Evolutionary conservation across 2,329 filamentous ascomycete genomes (phyloP), one percentile per base, ranked within the genome.

Genomic region (Massarina eburnea): DNA sequence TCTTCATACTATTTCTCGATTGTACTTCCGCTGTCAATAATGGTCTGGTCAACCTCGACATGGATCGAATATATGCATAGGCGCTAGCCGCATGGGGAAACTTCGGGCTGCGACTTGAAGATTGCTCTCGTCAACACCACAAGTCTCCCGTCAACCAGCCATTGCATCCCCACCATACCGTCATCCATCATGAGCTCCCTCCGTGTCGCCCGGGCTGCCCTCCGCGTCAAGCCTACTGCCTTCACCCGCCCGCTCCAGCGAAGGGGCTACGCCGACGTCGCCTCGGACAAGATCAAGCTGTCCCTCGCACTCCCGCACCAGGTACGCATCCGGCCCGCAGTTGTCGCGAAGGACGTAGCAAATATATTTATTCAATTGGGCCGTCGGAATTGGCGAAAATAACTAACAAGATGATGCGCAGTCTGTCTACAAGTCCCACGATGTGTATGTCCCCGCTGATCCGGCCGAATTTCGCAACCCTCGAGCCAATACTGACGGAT

Each of bases 241-340:
- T 79, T 92, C 75, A 82, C 86, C 73, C 80, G 84, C 62, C 84
- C 88, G 64, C 69, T 89, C 59, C 88, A 91, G 80, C 87, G 90
- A 75, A 85, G 94, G 81, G 86, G 86, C 67, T 99, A 99, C 75
- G 94, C 76, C 64, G 76, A 78, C 63, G 76, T 77, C 59, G 76
- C 74, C 59, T 67, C 74, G 47, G 76, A 78, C 72, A 79, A 79
- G 73, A 95, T 99, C 83, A 95, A 95, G 86, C 86, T 99, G 80
- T 96, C 90, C 81, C 82, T 99, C 80, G 85, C 89, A 73, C 88
- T 99, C 66, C 94, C 94, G 79, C 92, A 97, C 80, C 89, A 96
- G 91, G 94, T 97, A 90, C 77, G 88, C 57, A 57, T 48, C 48
- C 39, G 46, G 56, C 47, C 48, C 39, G 47, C 55, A n/a, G 24